Base-by-base conservation (phyloP, 108 stramenopile genomes). In the Pseudonitzschia delicatissima region DNA sequence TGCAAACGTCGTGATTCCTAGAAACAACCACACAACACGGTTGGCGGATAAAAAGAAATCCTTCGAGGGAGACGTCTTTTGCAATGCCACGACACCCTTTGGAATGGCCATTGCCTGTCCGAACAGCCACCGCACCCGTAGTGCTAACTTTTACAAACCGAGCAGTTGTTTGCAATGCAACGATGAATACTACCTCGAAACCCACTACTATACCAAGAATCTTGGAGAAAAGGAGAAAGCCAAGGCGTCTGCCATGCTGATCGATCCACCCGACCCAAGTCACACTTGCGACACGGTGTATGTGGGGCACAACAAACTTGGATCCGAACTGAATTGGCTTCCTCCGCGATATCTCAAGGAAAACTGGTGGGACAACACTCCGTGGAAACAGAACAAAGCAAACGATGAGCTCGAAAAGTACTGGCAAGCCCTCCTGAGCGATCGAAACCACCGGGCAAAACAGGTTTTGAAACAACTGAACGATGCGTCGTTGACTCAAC, bases 301-400 rank as follows among this genome's bases (percentile, higher is more conserved):
- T 42, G 61, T 50, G 8, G 67, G 69, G 20, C 77, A 82, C 47
- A 78, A 75, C 33, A 33, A 50, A 31, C 18, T 78, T 20, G 81
- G 81, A 11, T 51, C 13, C 13, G 81, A 82, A 62, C 35, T 82
- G 48, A 73, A 78, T 65, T 82, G 81, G 81, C 51, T 82, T 27
- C 77, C 81, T 12, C 44, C 65, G 13, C 25, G 28, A 48, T 69
- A 64, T 34, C 31, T 82, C 17, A 39, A 60, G 45, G 36, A 65
- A 29, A 75, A 71, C 67, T 82, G 77, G 81, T 34, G 45, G 28
- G 26, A 39, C 6, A 53, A 61, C 20, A 58, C 15, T 17, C 4
- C 25, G 12, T 51, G 25, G 4, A 23, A 23, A n/a, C 6, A n/a
- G 2, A n/a, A 2, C n/a, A 2, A 7, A 2, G 3, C 2, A 2